These are phyloP conservation scores for Xylariales sp. DNA, from an alignment of 2,329 filamentous ascomycete genomes.

Conservation along the genomic window DNA sequence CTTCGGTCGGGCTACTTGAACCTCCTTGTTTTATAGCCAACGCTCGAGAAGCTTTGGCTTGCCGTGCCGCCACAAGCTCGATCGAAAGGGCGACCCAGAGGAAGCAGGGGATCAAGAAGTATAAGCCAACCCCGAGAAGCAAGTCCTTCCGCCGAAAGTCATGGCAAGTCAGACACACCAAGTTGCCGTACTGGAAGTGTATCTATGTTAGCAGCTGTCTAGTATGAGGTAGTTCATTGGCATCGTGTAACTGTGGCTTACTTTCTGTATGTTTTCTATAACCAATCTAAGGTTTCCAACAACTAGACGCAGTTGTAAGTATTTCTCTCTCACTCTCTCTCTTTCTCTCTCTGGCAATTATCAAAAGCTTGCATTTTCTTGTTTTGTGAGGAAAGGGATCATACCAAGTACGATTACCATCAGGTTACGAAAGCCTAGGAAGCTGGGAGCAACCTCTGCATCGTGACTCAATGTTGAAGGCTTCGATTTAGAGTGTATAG, in stretches of 20 bases:
- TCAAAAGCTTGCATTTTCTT: too few relatives aligned
- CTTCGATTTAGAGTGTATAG: constrained; percentile 68
- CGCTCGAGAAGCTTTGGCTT: constrained; percentile 64
- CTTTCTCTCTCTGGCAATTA: too few relatives aligned
- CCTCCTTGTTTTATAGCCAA: constrained; percentile 43
- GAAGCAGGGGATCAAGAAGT: constrained; percentile 84
- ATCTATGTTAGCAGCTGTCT: too few relatives aligned
- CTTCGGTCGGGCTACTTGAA: constrained; percentile 50
- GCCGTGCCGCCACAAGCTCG: constrained; percentile 75
- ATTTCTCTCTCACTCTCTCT: too few relatives aligned
- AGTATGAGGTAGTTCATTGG: too few relatives aligned
- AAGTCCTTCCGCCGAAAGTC: constrained; percentile 79
- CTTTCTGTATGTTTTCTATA: constrained; percentile 96
- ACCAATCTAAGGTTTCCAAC: constrained; percentile 91
- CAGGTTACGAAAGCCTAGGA: constrained; percentile 89
- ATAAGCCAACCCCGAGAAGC: constrained; percentile 70
- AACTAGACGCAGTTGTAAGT: constrained; percentile 47
- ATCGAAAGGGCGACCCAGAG: constrained; percentile 87
- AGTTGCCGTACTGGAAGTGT: constrained; percentile 81
- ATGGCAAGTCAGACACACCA: constrained; percentile 88
- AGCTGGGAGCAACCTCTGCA: constrained; percentile 69
- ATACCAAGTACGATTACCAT: constrained; percentile 89
- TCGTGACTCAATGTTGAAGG: constrained; percentile 87
- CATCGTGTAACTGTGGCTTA: too few relatives aligned
- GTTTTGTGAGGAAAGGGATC: constrained; percentile 16